Conservation (phyloP, 305 asterid species). For the Fraxinus platypoda region DNA sequence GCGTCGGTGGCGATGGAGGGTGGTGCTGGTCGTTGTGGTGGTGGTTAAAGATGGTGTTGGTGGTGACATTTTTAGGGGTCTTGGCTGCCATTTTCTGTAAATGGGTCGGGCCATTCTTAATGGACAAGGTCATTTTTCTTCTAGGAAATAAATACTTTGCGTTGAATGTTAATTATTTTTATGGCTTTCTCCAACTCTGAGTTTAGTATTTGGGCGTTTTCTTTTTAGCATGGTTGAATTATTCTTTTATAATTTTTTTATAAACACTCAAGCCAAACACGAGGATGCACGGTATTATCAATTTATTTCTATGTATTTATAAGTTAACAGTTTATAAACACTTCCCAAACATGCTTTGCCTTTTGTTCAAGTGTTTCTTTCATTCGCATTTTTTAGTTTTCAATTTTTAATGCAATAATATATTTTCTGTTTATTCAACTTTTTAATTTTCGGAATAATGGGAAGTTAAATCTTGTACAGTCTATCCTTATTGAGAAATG, state of each 20-base stretch:
- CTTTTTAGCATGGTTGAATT: background rate
- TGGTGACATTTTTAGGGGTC: slow-evolving; percentile 46
- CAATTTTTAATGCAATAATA: background rate
- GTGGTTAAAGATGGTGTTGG: slow-evolving; percentile 65
- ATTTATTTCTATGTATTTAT: too few relatives aligned
- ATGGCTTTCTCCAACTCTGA: background rate
- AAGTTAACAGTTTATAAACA: too few relatives aligned
- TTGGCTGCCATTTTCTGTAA: slow-evolving; percentile 62
- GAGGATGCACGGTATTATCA: too few relatives aligned
- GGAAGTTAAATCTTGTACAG: background rate
- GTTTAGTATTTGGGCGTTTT: background rate
- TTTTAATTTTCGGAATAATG: background rate
- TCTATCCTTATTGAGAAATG: background rate
- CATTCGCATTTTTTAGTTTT: too few relatives aligned
- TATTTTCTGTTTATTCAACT: background rate
- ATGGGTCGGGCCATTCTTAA: slow-evolving; percentile 75
- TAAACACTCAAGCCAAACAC: too few relatives aligned
- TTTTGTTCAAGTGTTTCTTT: background rate
- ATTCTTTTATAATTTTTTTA: too few relatives aligned
- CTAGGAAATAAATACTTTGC: too few relatives aligned
- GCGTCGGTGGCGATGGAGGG: slow-evolving; percentile 27
- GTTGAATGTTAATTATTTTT: background rate
- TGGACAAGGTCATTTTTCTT: slow-evolving; percentile 57
- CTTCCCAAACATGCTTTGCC: background rate
- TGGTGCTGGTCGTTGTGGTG: slow-evolving; percentile 66